Evolutionary conservation across 306 rosid genomes (phyloP).

Genomic region (Dalbergia cultrata): DNA sequence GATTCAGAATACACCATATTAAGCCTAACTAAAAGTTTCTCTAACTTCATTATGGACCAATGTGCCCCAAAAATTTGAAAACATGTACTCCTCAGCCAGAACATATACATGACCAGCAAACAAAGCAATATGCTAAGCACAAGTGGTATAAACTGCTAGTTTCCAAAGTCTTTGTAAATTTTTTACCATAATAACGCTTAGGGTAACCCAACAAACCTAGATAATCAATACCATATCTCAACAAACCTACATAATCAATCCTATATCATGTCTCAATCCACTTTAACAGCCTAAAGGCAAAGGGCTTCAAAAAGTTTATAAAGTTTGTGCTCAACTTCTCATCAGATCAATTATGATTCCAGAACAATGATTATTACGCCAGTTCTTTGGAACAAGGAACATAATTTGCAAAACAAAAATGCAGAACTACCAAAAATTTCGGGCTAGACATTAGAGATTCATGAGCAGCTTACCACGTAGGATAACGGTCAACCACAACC

Average conservation of each 20-base stretch:
- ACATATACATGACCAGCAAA: not conserved
- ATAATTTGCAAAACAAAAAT: constrained; percentile 15
- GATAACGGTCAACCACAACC: constrained; percentile 90
- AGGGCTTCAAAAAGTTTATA: not conserved
- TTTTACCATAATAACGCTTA: constrained; percentile 26
- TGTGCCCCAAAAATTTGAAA: too few species aligned
- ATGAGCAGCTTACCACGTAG: constrained; percentile 77
- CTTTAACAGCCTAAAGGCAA: not conserved
- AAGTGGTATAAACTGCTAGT: constrained; percentile 21
- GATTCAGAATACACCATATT: constrained; percentile 26
- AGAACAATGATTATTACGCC: constrained; percentile 22
- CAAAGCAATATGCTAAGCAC: constrained; percentile 21
- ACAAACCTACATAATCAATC: constrained; percentile 5
- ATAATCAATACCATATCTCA: not conserved
- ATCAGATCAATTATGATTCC: not conserved
- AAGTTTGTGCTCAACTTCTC: not conserved
- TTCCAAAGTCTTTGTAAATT: constrained; percentile 13
- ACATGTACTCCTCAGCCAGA: constrained; percentile 2
- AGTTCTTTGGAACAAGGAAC: constrained; percentile 6
- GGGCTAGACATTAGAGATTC: not conserved
- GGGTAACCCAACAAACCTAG: not conserved
- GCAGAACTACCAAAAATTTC: not conserved
- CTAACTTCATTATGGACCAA: not conserved
- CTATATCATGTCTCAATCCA: not conserved
- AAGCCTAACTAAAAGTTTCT: constrained; percentile 1